Percentiles rank a stretch among this genome's conserved stretches.
phyloP scores from a whole-genome alignment of 176 grass and related monocot species.

The Microstegium vimineum region DNA sequence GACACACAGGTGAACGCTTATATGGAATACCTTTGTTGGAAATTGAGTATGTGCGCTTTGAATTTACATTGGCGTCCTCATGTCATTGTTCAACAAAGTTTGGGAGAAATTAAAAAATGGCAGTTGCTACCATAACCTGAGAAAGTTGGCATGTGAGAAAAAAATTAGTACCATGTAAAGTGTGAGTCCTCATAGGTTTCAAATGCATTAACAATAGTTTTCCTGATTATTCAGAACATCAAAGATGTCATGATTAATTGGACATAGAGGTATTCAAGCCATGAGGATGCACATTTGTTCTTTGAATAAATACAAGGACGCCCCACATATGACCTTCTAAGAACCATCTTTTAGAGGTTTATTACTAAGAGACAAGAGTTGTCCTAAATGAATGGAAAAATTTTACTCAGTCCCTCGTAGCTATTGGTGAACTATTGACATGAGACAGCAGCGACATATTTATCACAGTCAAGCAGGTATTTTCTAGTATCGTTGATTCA shows the following conservation, averaged over 20 bases:
- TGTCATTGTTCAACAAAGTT: too few species aligned
- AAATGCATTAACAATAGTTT: conserved; percentile 1
- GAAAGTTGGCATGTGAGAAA: too few species aligned
- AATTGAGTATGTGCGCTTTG: too few species aligned
- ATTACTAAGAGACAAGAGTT: not conserved
- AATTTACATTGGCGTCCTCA: too few species aligned
- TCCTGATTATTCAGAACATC: conserved; percentile 15
- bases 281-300: not conserved
- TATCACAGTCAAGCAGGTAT: not conserved
- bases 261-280: not conserved
- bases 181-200: not conserved
- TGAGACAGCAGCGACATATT: not conserved
- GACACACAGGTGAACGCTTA: too few species aligned
- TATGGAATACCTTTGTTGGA: too few species aligned
- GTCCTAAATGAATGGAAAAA: not conserved
- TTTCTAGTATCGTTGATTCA: not conserved
- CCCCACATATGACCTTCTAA: not conserved
- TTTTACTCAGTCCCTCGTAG: not conserved
- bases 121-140: too few species aligned
- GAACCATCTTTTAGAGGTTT: not conserved
- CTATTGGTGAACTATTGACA: not conserved
- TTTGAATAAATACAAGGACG: not conserved
- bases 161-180: too few species aligned
- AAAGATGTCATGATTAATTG: not conserved
- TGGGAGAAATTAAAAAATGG: too few species aligned